Percentiles rank a stretch among this genome's conserved stretches.
Evolutionary conservation across 2,329 filamentous ascomycete genomes (phyloP).

Genomic region (Cladobotryum protrusum): DNA sequence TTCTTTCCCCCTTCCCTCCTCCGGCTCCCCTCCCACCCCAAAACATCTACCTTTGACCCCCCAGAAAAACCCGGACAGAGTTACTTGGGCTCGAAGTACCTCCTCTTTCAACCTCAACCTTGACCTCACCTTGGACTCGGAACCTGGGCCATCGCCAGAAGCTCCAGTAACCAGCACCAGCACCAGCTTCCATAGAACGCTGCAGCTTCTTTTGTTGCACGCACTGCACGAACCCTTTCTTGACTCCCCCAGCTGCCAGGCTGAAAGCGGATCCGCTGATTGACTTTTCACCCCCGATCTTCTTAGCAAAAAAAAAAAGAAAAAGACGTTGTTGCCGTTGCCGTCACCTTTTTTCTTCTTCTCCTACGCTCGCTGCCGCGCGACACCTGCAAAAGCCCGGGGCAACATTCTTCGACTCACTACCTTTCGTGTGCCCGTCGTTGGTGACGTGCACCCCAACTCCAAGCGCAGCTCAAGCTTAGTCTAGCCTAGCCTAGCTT

Average conservation of each 20-base stretch:
- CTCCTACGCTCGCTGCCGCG: no score
- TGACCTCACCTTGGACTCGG: conserved; percentile 12
- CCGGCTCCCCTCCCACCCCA: conserved; percentile 16
- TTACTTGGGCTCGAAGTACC: conserved; percentile 39
- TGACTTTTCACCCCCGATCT: no score
- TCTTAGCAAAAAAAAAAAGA: no score
- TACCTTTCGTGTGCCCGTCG: neutral
- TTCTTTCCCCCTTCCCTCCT: conserved; percentile 23
- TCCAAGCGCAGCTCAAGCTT: neutral
- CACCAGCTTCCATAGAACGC: neutral
- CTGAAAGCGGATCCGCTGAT: no score
- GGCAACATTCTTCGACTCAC: no score
- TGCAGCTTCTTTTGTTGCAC: no score
- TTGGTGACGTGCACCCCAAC: neutral
- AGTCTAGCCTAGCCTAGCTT: conserved; percentile 2
- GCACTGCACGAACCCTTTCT: no score
- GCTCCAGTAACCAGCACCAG: no score
- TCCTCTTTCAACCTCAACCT: conserved; percentile 17
- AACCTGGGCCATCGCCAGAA: conserved; percentile 8
- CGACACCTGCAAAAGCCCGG: no score
- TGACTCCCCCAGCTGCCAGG: no score
- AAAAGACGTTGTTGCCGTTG: no score
- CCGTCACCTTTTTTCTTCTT: no score
- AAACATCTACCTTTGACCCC: conserved; percentile 29
- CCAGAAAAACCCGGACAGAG: conserved; percentile 19